Evolutionary conservation across 768 basidiomycete species (phyloP).

Genomic region (Stropharia rugosoannulata): DNA sequence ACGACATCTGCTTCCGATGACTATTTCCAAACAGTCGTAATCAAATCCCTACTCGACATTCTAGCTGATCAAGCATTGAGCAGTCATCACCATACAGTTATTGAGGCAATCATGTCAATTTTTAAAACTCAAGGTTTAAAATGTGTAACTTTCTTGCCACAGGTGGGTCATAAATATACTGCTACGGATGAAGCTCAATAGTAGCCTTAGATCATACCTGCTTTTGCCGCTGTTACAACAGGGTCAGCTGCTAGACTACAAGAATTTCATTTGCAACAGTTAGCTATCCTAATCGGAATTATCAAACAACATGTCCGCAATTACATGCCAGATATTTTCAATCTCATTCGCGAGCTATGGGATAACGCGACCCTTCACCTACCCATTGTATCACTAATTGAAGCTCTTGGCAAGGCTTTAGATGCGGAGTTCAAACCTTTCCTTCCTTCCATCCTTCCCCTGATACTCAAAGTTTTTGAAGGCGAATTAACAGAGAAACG

Average conservation of each 20-base stretch:
- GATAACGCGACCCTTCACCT: slow-evolving; percentile 80
- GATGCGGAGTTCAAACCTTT: slow-evolving; percentile 98
- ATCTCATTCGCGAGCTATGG: slow-evolving; percentile 89
- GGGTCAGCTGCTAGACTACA: slow-evolving; percentile 80
- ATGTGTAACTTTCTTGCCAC: slow-evolving; percentile 92
- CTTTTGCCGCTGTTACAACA: slow-evolving; percentile 86
- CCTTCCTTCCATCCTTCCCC: slow-evolving; percentile 84
- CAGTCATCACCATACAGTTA: slow-evolving; percentile 87
- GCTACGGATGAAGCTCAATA: slow-evolving; percentile 9
- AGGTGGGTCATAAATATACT: slow-evolving; percentile 45
- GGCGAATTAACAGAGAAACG: slow-evolving; percentile 83
- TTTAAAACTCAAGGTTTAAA: slow-evolving; percentile 98
- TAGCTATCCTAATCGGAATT: slow-evolving; percentile 92
- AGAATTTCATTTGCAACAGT: slow-evolving; percentile 93
- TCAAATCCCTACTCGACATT: slow-evolving; percentile 82
- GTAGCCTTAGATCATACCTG: slow-evolving; percentile 78
- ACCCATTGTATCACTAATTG: slow-evolving; percentile 89
- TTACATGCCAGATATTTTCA: slow-evolving; percentile 84
- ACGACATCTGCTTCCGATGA: slow-evolving; percentile 78
- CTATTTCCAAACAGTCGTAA: slow-evolving; percentile 96
- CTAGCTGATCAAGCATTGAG: slow-evolving; percentile 87
- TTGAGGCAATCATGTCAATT: slow-evolving; percentile 98
- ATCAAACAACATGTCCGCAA: slow-evolving; percentile 97
- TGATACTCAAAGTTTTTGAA: slow-evolving; percentile 89
- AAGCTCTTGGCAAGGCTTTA: slow-evolving; percentile 88